Evolutionary conservation across 2,329 filamentous ascomycete genomes (phyloP).

Genomic region (Pezicula neosporulosa): DNA sequence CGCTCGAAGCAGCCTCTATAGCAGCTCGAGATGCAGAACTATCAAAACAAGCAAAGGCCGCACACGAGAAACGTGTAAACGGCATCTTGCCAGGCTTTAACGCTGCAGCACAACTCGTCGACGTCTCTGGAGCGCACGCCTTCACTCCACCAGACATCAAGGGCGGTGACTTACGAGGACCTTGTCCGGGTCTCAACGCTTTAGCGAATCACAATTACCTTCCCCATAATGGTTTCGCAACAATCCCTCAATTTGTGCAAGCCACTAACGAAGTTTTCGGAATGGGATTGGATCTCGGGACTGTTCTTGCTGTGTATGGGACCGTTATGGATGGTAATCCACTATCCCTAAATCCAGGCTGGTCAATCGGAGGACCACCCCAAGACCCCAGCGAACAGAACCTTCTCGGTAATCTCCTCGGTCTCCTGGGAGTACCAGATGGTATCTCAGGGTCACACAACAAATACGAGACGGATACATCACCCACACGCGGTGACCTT

Average conservation of each 20-base stretch:
- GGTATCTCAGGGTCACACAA: constrained; percentile 25
- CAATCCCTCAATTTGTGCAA: neutral
- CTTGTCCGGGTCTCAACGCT: constrained; percentile 35
- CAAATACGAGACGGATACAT: constrained; percentile 22
- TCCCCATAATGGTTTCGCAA: constrained; percentile 29
- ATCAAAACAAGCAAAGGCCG: constrained; percentile 2
- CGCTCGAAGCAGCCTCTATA: constrained; percentile 7
- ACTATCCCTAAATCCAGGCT: constrained; percentile 38
- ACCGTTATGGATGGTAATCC: constrained; percentile 40
- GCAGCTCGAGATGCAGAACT: neutral
- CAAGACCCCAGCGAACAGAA: neutral
- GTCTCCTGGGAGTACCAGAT: constrained; percentile 32
- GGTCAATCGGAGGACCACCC: constrained; percentile 36
- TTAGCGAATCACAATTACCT: constrained; percentile 36
- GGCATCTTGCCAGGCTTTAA: constrained; percentile 7
- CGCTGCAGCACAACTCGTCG: constrained; percentile 7
- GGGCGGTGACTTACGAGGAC: constrained; percentile 33
- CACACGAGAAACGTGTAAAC: constrained; percentile 2
- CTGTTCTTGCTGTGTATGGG: constrained; percentile 35
- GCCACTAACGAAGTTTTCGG: constrained; percentile 31
- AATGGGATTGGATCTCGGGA: constrained; percentile 37
- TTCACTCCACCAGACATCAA: constrained; percentile 31
- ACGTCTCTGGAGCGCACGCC: constrained; percentile 3
- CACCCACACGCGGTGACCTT: constrained; percentile 21
- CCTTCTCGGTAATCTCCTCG: constrained; percentile 31